phyloP scores from a whole-genome alignment of 768 basidiomycete genomes.

The Russula ochroleuca region DNA sequence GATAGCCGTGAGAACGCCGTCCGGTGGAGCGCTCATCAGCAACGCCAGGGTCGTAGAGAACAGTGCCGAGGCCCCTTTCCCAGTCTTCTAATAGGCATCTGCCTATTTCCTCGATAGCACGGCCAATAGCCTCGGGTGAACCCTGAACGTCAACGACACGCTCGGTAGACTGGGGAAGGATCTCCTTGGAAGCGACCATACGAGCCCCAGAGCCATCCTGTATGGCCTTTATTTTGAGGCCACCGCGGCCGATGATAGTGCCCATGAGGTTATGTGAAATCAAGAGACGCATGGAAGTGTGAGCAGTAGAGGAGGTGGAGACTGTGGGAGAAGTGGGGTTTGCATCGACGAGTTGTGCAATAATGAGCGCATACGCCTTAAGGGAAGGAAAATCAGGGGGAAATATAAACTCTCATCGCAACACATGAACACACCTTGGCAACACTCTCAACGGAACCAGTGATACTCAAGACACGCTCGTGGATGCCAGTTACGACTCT shows the following conservation, averaged over 20 bases:
- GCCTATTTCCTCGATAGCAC: constrained; percentile 93
- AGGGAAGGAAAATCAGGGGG: constrained; percentile 14
- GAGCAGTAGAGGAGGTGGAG: constrained; percentile 52
- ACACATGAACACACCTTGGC: constrained; percentile 60
- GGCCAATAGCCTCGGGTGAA: constrained; percentile 84
- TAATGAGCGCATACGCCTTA: constrained; percentile 93
- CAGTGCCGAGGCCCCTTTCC: constrained; percentile 91
- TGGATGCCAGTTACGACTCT: constrained; percentile 98
- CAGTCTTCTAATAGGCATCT: constrained; percentile 95
- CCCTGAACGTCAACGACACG: constrained; percentile 98
- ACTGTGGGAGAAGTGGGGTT: constrained; percentile 71
- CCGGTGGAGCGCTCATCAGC: constrained; percentile 60
- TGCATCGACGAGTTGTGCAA: constrained; percentile 82
- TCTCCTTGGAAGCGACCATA: constrained; percentile 98
- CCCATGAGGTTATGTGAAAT: constrained; percentile 99
- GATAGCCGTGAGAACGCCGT: constrained; percentile 52
- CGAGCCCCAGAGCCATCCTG: constrained; percentile 94
- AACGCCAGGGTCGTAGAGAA: constrained; percentile 92
- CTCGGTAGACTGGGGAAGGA: constrained; percentile 98
- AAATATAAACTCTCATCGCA: constrained; percentile 18
- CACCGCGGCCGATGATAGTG: constrained; percentile 92
- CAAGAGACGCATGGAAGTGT: constrained; percentile 92
- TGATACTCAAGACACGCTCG: constrained; percentile 94
- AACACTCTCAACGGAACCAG: constrained; percentile 87
- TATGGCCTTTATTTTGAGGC: constrained; percentile 98